phyloP scores from a whole-genome alignment of 2,329 filamentous ascomycete genomes.

The Cladosporium sp. region DNA sequence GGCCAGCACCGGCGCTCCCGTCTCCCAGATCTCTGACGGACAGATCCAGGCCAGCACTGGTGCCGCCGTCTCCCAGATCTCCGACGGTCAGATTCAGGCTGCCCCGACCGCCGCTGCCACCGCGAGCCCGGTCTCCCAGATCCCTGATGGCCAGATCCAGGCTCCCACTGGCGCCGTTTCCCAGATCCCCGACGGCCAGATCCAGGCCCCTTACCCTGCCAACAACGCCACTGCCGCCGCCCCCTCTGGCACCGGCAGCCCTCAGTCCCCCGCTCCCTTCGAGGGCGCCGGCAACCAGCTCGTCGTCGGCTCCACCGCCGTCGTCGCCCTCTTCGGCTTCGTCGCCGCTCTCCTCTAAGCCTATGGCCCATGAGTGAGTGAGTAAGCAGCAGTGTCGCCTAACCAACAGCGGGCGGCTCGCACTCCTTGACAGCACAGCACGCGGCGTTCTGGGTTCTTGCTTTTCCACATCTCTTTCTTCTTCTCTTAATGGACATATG shows the following conservation, averaged over 20 bases:
- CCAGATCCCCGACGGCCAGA: conserved; percentile 23
- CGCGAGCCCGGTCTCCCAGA: conserved; percentile 21
- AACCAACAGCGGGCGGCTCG: too few species aligned
- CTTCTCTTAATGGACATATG: too few species aligned
- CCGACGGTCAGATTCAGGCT: conserved; percentile 29
- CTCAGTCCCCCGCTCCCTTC: conserved; percentile 6
- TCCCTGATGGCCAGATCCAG: conserved; percentile 26
- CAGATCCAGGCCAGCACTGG: conserved; percentile 24
- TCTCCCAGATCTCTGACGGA: conserved; percentile 27
- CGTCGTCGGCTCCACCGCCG: conserved; percentile 3
- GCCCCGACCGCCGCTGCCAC: conserved; percentile 13
- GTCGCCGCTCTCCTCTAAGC: conserved; percentile 1
- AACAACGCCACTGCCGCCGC: conserved; percentile 5
- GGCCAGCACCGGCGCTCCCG: conserved; percentile 16
- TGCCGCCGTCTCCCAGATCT: conserved; percentile 22
- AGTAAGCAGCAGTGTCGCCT: too few species aligned
- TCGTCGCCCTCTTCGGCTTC: conserved; percentile 24
- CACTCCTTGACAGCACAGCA: too few species aligned
- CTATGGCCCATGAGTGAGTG: neutral
- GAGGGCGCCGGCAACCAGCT: conserved; percentile 8
- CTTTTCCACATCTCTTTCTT: too few species aligned
- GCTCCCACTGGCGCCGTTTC: conserved; percentile 10
- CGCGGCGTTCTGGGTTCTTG: too few species aligned
- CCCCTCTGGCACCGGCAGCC: conserved; percentile 8
- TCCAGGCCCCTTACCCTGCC: conserved; percentile 15